phyloP scores from a whole-genome alignment of 306 rosid species.

The Prunus armeniaca region DNA sequence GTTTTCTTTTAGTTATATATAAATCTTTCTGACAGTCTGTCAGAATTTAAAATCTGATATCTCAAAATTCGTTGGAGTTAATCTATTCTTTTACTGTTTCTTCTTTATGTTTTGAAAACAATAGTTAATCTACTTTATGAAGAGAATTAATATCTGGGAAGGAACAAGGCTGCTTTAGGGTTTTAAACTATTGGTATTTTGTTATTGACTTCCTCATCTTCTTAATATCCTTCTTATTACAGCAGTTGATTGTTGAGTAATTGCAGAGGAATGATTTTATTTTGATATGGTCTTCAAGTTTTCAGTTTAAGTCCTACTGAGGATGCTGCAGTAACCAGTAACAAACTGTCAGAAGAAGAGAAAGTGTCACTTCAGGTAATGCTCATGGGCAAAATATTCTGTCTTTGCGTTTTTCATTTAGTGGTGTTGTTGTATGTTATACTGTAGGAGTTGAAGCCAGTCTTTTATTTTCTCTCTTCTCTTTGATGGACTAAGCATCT shows the following conservation, averaged over 20 bases:
- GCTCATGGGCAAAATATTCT: constrained; percentile 6
- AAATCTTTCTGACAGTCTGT: too few relatives aligned
- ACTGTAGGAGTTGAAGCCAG: neutral
- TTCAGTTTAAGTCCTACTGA: constrained; percentile 58
- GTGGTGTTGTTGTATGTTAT: neutral
- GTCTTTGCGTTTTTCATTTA: neutral
- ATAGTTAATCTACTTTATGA: neutral
- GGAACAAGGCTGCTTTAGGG: neutral
- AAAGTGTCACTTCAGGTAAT: constrained; percentile 71
- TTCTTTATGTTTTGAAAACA: neutral
- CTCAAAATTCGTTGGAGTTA: neutral
- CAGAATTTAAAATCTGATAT: neutral
- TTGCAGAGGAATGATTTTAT: constrained; percentile 27
- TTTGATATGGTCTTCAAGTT: constrained; percentile 33
- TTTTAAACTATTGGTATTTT: constrained; percentile 1
- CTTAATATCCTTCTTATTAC: neutral
- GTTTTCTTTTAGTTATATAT: neutral
- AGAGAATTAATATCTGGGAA: neutral
- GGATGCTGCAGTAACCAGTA: constrained; percentile 50
- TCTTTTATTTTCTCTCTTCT: neutral
- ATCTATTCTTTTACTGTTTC: neutral
- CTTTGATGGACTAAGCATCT: neutral
- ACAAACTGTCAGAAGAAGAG: constrained; percentile 66
- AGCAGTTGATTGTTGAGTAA: constrained; percentile 17
- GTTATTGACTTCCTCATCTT: neutral